Evolutionary conservation across 768 basidiomycete genomes (phyloP).

Genomic region (Hemileccinum rubropunctum): DNA sequence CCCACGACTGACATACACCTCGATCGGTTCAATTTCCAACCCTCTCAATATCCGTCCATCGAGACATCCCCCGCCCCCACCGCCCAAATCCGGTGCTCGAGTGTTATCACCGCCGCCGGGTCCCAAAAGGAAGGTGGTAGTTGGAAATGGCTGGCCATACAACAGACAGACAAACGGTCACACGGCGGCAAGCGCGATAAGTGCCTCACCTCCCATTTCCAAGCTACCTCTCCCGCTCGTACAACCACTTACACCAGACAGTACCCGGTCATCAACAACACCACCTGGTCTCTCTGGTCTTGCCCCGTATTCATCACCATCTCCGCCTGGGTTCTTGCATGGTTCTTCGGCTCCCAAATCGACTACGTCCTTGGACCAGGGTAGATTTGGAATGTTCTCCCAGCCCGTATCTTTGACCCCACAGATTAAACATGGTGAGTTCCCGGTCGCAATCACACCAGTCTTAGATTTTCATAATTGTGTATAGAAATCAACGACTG

Average conservation of each 20-base stretch:
- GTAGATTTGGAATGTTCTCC: constrained; percentile 17
- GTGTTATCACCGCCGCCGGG: constrained; percentile 12
- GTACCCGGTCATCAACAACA: constrained; percentile 32
- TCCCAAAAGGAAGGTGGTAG: constrained; percentile 31
- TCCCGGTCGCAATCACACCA: not conserved
- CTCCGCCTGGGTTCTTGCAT: constrained; percentile 35
- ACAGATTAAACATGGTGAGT: constrained; percentile 30
- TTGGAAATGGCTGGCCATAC: constrained; percentile 51
- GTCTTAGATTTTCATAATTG: not conserved
- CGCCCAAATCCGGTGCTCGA: constrained; percentile 9
- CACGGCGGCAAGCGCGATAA: constrained; percentile 1
- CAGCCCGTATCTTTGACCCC: constrained; percentile 21
- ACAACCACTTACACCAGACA: constrained; percentile 29
- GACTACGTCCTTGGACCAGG: constrained; percentile 14
- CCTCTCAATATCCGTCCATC: constrained; percentile 57
- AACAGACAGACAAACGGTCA: constrained; percentile 28
- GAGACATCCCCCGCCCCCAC: constrained; percentile 12
- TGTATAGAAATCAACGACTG: constrained; percentile 24
- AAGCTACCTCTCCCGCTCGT: constrained; percentile 14
- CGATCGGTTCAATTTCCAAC: constrained; percentile 46
- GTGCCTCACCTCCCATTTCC: constrained; percentile 14
- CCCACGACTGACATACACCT: constrained; percentile 35
- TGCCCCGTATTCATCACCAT: constrained; percentile 32
- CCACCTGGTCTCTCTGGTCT: constrained; percentile 33
- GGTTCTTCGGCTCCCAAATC: constrained; percentile 27